Evolutionary conservation across 2,329 filamentous ascomycete genomes (phyloP).

Genomic region (Nemania sp.): DNA sequence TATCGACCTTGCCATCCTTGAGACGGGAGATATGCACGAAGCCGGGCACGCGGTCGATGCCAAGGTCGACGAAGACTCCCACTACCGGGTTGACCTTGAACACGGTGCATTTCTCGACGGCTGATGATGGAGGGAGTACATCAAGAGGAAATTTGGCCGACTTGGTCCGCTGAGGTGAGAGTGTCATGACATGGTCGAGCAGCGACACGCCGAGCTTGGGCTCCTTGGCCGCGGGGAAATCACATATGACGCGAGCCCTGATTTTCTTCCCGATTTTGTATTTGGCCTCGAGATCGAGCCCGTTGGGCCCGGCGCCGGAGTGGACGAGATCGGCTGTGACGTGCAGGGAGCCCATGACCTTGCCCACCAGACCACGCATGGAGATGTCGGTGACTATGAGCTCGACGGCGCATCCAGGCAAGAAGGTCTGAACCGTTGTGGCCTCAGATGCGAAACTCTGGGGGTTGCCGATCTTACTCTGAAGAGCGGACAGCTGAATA

Average conservation of each 20-base stretch:
- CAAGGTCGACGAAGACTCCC: slow-evolving; percentile 79
- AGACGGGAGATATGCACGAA: slow-evolving; percentile 96
- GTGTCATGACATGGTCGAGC: slow-evolving; percentile 76
- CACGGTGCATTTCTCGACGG: slow-evolving; percentile 77
- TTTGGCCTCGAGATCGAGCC: slow-evolving; percentile 71
- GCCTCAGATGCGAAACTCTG: slow-evolving; percentile 71
- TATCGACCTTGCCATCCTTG: slow-evolving; percentile 86
- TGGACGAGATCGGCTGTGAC: slow-evolving; percentile 90
- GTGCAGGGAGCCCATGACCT: slow-evolving; percentile 89
- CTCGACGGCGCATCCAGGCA: slow-evolving; percentile 89
- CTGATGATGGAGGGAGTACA: slow-evolving; percentile 70
- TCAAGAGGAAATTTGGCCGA: slow-evolving; percentile 55
- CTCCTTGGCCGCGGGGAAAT: slow-evolving; percentile 75
- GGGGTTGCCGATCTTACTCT: slow-evolving; percentile 68
- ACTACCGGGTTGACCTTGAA: slow-evolving; percentile 77
- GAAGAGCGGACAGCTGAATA: slow-evolving; percentile 79
- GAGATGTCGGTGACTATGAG: slow-evolving; percentile 78
- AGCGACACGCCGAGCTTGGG: slow-evolving; percentile 88
- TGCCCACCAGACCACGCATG: slow-evolving; percentile 77
- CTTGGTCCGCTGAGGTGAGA: slow-evolving; percentile 53
- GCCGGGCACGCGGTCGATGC: slow-evolving; percentile 68
- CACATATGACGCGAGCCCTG: slow-evolving; percentile 85
- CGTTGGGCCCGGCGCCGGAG: slow-evolving; percentile 73
- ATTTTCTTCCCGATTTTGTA: slow-evolving; percentile 84
- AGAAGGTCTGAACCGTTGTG: slow-evolving; percentile 84